Percentiles rank a stretch among this genome's conserved stretches.
Evolutionary conservation across 345 rosid genomes (phyloP).

Genomic region (Eucalyptus cladocalyx): DNA sequence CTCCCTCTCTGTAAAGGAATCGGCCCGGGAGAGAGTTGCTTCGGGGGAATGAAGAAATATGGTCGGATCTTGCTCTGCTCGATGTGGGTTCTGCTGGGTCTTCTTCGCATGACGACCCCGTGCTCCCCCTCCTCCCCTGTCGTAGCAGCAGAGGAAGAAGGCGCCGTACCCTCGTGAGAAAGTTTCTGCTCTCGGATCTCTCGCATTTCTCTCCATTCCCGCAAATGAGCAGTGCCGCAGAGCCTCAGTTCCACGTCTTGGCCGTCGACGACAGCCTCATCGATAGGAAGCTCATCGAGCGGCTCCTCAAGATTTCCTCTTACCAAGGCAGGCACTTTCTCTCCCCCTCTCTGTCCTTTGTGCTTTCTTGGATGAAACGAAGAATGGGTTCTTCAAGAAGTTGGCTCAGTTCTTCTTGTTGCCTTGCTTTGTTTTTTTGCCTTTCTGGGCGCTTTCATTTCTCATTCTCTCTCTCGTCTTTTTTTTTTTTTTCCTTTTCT

Average conservation of each 20-base stretch:
- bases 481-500: background rate
- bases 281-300: slow-evolving; percentile 35
- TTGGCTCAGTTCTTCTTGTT: background rate
- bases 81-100: background rate
- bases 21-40: background rate
- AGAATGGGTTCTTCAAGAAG: background rate
- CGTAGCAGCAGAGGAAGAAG: background rate
- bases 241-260: slow-evolving; percentile 27
- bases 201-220: background rate
- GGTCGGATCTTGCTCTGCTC: background rate
- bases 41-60: background rate
- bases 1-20: background rate
- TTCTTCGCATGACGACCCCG: background rate
- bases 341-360: background rate
- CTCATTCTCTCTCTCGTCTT: background rate
- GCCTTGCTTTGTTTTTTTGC: background rate
- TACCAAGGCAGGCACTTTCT: slow-evolving; percentile 19
- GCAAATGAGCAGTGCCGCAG: slow-evolving; percentile 42
- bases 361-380: background rate
- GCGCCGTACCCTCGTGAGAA: background rate
- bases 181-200: background rate
- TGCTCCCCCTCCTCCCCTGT: background rate
- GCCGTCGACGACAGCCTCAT: slow-evolving; percentile 42
- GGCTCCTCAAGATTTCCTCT: slow-evolving; percentile 34
- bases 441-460: background rate